Conservation (phyloP, 2,329 filamentous ascomycete species). For the Penicillium sp. region DNA sequence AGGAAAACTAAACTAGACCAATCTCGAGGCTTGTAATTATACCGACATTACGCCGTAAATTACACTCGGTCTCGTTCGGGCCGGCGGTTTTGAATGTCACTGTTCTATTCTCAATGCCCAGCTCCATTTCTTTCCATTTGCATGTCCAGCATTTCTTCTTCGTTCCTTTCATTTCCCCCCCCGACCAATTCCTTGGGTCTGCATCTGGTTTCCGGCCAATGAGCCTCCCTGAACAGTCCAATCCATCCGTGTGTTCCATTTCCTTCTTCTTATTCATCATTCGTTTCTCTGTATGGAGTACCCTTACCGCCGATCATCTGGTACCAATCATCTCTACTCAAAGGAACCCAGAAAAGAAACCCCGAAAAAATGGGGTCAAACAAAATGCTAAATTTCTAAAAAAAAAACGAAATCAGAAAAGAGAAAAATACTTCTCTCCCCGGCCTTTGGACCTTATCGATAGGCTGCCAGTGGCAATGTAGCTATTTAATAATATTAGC, state of each 20-base stretch:
- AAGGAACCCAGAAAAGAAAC: neutral
- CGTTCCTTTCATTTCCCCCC: neutral
- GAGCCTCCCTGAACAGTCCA: neutral
- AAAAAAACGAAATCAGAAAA: constrained; percentile 5
- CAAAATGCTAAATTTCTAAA: no score
- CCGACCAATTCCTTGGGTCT: neutral
- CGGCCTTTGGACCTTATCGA: neutral
- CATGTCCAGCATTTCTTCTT: neutral
- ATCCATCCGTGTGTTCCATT: neutral
- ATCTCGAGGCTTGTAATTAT: neutral
- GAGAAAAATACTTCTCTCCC: neutral
- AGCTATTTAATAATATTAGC: neutral
- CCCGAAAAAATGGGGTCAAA: neutral
- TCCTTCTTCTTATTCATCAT: neutral
- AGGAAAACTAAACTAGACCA: neutral
- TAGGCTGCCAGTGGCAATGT: neutral
- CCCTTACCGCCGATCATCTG: constrained; percentile 1
- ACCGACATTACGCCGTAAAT: neutral
- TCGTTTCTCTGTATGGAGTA: neutral
- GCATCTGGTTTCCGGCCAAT: neutral
- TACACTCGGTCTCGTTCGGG: neutral
- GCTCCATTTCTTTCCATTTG: neutral
- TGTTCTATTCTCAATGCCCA: neutral
- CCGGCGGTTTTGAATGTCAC: neutral
- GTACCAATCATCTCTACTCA: constrained; percentile 24